Base-by-base conservation (phyloP, 176 grass and related monocot species). In the Canna indica region DNA sequence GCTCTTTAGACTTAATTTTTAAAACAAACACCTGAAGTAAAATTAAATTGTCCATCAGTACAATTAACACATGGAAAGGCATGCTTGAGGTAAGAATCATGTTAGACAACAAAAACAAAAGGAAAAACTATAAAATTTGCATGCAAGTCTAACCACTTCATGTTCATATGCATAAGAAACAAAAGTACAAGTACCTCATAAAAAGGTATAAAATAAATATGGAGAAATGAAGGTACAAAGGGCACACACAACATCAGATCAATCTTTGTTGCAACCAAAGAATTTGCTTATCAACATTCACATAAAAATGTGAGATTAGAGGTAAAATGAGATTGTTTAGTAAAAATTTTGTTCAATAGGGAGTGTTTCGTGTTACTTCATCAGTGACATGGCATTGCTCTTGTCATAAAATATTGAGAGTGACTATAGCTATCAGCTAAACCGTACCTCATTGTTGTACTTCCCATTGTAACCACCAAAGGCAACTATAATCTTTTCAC, bases 391-490 rank as follows among this genome's bases (percentile, higher is more conserved):
- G 11, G 12, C 5, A 24, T 39, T 66, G 17, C 1, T n/a, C 10
- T 66, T 66, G 39, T 41, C 16, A 33, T 5, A n/a, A 2, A 12
- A 60, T 59, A 52, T 25, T 20, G 7, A n/a, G 20, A 54, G 20
- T 54, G 6, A n/a, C n/a, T 9, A 25, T 41, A 35, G 38, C 24
- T n/a, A 13, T 75, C 25, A 16, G 24, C 73, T 18, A 74, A n/a
- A 16, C n/a, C n/a, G 30, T 87, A 97, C 94, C 94, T 97, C 94
- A 33, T 90, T 92, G 73, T 83, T 97, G 67, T 93, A 97, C 53
- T 85, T 93, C 36, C 94, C 89, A 72, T 97, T 97, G 80, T 97
- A 97, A 85, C 94, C 94, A 25, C 94, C 94, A 85, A 97, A 90
- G 13, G 89, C 75, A 73, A 97, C 50, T 48, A 97, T 52, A 69